Conservation (phyloP, 225 moss, liverwort and hornwort species). For the Marchantia polymorpha region DNA sequence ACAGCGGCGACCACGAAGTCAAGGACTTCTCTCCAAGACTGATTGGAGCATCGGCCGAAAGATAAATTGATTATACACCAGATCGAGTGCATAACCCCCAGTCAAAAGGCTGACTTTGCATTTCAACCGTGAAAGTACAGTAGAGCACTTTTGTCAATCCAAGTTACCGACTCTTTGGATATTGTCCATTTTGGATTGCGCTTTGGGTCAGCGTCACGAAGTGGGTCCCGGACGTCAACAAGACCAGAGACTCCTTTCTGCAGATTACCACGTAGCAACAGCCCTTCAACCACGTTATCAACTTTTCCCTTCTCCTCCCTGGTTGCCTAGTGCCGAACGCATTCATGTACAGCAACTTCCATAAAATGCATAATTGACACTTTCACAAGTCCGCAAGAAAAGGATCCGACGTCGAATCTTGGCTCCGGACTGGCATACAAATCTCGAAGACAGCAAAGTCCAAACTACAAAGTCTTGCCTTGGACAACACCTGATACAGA, state of each 20-base stretch:
- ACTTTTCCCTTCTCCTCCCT: no score
- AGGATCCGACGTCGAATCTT: constrained; percentile 7
- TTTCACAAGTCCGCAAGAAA: background rate
- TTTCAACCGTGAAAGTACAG: no score
- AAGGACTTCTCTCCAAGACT: constrained; percentile 4
- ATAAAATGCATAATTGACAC: background rate
- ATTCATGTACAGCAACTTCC: background rate
- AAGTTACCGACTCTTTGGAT: background rate
- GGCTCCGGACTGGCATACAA: background rate
- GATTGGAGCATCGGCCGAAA: background rate
- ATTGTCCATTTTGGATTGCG: background rate
- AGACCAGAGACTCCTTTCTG: no score
- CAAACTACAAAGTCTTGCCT: background rate
- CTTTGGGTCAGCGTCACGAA: background rate
- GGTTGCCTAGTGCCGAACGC: background rate
- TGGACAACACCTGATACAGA: no score
- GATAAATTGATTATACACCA: background rate
- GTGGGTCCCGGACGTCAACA: constrained; percentile 1
- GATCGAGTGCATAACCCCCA: background rate
- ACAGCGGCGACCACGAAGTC: background rate
- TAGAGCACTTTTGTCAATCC: background rate
- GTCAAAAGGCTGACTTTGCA: no score
- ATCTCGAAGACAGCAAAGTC: background rate
- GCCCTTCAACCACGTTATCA: no score
- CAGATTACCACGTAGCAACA: no score